Evolutionary conservation across 345 rosid species (phyloP).

Genomic region (Clarkia xantiana): DNA sequence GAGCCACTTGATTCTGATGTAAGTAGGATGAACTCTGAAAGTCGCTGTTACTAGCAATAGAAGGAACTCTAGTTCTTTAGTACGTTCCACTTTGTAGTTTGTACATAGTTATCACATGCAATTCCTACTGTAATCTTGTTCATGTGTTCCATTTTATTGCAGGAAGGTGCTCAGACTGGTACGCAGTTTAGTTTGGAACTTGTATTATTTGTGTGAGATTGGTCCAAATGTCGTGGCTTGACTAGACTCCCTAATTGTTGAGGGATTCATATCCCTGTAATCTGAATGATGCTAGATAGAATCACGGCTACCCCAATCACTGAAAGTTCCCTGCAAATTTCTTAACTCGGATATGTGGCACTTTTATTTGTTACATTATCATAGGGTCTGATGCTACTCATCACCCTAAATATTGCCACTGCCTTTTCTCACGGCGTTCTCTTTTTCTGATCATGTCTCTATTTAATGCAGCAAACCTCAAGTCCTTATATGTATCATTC

Average conservation of each 20-base stretch:
- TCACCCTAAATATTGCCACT: slow-evolving; percentile 19
- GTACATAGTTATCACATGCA: background rate
- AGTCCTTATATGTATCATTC: slow-evolving; percentile 30
- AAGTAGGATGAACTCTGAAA: too few species aligned
- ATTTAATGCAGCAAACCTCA: slow-evolving; percentile 34
- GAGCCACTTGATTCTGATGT: too few species aligned
- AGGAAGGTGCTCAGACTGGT: slow-evolving; percentile 26
- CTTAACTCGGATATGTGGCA: slow-evolving; percentile 9
- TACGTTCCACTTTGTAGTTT: too few species aligned
- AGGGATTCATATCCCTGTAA: slow-evolving; percentile 5
- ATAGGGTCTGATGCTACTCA: slow-evolving; percentile 8
- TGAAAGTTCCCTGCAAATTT: slow-evolving; percentile 8
- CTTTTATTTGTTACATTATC: slow-evolving; percentile 6
- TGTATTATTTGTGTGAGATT: slow-evolving; percentile 17
- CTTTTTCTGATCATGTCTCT: slow-evolving; percentile 29
- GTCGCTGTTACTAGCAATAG: too few species aligned
- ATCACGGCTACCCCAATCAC: slow-evolving; percentile 7
- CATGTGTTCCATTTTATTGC: slow-evolving; percentile 19
- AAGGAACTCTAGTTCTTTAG: too few species aligned
- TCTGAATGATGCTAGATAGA: slow-evolving; percentile 13
- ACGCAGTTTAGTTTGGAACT: slow-evolving; percentile 29
- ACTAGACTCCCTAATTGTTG: slow-evolving; percentile 10
- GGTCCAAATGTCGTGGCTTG: slow-evolving; percentile 17
- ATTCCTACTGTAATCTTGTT: slow-evolving; percentile 9
- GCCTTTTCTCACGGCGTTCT: slow-evolving; percentile 20